Conservation (phyloP, 1,284 basidiomycete species). For the Anthracocystis walkeri region DNA sequence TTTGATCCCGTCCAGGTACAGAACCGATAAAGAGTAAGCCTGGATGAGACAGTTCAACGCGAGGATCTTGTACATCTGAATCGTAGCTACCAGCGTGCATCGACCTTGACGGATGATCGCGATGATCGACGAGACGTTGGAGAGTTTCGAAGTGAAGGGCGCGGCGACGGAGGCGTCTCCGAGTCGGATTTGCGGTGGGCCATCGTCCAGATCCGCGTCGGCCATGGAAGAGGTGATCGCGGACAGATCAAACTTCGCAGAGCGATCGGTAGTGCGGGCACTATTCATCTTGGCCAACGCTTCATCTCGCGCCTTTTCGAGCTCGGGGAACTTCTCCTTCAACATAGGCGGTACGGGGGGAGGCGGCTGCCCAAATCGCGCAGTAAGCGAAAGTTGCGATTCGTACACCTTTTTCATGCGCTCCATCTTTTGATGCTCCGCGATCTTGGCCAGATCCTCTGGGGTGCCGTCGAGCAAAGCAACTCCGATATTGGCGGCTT, state of each 20-base stretch:
- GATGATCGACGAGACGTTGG: slow-evolving; percentile 57
- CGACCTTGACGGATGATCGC: slow-evolving; percentile 68
- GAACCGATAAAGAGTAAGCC: slow-evolving; percentile 65
- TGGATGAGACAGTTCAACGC: slow-evolving; percentile 68
- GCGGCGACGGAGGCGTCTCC: slow-evolving; percentile 68
- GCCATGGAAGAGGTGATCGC: slow-evolving; percentile 64
- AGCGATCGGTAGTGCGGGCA: slow-evolving; percentile 52
- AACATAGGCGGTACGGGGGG: slow-evolving; percentile 64
- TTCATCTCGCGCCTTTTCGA: slow-evolving; percentile 66
- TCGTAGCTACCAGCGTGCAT: slow-evolving; percentile 67
- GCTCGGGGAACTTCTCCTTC: slow-evolving; percentile 63
- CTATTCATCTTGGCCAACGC: slow-evolving; percentile 57
- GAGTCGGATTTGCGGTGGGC: slow-evolving; percentile 68
- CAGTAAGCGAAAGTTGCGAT: slow-evolving; percentile 62
- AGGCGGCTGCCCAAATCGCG: slow-evolving; percentile 61
- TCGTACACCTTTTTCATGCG: slow-evolving; percentile 69
- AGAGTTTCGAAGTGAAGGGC: slow-evolving; percentile 67
- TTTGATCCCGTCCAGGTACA: slow-evolving; percentile 68
- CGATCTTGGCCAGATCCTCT: slow-evolving; percentile 66
- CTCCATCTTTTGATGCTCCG: slow-evolving; percentile 66
- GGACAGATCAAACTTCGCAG: slow-evolving; percentile 65
- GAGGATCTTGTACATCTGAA: slow-evolving; percentile 70
- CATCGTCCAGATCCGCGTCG: slow-evolving; percentile 65
- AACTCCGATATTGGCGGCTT: slow-evolving; percentile 68
- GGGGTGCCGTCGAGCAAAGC: slow-evolving; percentile 68